Evolutionary conservation across 2,329 filamentous ascomycete genomes (phyloP), one percentile per base, ranked within the genome.

Genomic region (Apiospora malaysiana): DNA sequence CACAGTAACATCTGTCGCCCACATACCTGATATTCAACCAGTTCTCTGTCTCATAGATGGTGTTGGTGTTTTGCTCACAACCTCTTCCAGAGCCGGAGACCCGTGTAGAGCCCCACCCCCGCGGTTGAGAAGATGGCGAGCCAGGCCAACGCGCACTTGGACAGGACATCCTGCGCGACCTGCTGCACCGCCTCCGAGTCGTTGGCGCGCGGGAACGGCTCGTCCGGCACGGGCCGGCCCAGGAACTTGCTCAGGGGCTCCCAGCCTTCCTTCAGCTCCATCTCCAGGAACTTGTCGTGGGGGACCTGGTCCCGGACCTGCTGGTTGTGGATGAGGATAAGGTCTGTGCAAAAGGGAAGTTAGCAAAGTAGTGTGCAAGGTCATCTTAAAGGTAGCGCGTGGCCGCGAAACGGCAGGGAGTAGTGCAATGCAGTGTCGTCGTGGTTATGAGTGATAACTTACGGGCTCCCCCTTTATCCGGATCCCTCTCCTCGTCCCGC

Each of bases 221-320:
- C 70, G 16, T 68, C 43, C 4, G 76, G 76, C 10, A 74, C 69
- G 0, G 76, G 75, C 18, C 74, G 68, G 21, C 65, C 71, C 40
- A 78, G 68, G 45, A 78, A 78, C 59, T 73, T 66, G 63, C 73
- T 76, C 43, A 77, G 47, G n/a, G 77, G 74, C 37, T 43, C 73
- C 77, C 76, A 78, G 2, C 76, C 76, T 10, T 77, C 70, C 8
- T 75, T 71, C 40, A 78, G 70, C 12, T 77, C 71, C 76, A 77
- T 76, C n/a, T 76, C 74, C 6, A 78, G 68, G 5, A 78, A 68
- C 25, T 75, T 71, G 8, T 69, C 73, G 4, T 70, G 69, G 1
- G 75, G 75, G 4, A 77, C 73, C n/a, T 74, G 66, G 8, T 47
- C 59, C 59, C 69, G 66, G 14, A 76, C 73, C 42, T 46, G 70